Percentiles rank a stretch among this genome's conserved stretches.
These are phyloP conservation scores for Aspergillus indologenus DNA, from an alignment of 495 filamentous ascomycete species.

Conservation along the genomic window DNA sequence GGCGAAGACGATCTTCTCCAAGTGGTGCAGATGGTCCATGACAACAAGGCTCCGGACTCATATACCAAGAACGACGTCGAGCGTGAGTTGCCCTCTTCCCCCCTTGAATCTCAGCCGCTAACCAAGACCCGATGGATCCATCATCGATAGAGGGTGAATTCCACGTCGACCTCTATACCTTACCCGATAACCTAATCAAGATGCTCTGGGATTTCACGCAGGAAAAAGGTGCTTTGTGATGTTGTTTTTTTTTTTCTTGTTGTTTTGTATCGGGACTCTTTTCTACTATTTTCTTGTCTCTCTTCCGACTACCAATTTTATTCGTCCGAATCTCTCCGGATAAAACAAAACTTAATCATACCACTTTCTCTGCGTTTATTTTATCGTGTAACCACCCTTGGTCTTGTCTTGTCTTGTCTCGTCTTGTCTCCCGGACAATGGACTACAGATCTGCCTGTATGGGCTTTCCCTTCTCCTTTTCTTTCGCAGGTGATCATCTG, in stretches of 20 bases:
- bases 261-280: too few relatives aligned
- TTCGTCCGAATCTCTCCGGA: too few relatives aligned
- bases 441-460: too few relatives aligned
- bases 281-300: background rate
- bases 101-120: slow-evolving; percentile 1
- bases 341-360: background rate
- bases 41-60: slow-evolving; percentile 86
- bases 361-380: background rate
- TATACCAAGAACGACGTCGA: slow-evolving; percentile 98
- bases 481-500: too few relatives aligned
- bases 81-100: slow-evolving; percentile 51
- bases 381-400: too few relatives aligned
- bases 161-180: slow-evolving; percentile 94
- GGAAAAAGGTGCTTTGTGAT: slow-evolving; percentile 41
- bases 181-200: slow-evolving; percentile 75
- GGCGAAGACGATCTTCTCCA: slow-evolving; percentile 86
- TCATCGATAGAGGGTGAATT: slow-evolving; percentile 81
- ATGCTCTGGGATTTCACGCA: slow-evolving; percentile 88
- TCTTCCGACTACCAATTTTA: background rate
- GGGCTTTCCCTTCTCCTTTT: too few relatives aligned
- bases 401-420: too few relatives aligned
- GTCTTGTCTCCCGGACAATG: too few relatives aligned
- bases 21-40: slow-evolving; percentile 96
- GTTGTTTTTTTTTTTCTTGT: slow-evolving; percentile 7
- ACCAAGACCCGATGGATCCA: too few relatives aligned